Conservation (phyloP, 495 filamentous ascomycete genomes). For the Achaetomiella virescens region DNA sequence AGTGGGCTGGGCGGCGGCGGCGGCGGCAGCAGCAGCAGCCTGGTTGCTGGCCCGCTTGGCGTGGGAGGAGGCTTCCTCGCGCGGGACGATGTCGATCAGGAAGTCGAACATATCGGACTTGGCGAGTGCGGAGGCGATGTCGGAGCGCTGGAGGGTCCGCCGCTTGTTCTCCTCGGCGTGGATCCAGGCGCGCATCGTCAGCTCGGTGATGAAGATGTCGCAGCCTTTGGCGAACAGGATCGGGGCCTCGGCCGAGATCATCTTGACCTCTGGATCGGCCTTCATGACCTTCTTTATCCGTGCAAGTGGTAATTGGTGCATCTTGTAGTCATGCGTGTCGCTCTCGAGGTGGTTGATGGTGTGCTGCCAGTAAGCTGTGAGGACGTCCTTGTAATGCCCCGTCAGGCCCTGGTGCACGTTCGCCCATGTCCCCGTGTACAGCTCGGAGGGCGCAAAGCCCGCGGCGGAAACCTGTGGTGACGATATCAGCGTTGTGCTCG, state of each 20-base stretch:
- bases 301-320: conserved; percentile 90
- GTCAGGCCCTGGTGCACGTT: conserved; percentile 96
- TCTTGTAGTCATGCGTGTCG: conserved; percentile 95
- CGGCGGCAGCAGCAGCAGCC: no score
- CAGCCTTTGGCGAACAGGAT: conserved; percentile 98
- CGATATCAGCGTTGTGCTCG: conserved; percentile 7
- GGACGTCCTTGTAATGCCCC: conserved; percentile 89
- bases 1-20: conserved; percentile 44
- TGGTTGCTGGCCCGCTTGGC: conserved; percentile 57
- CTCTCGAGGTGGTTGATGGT: conserved; percentile 90
- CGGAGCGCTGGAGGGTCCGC: conserved; percentile 87
- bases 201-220: conserved; percentile 98
- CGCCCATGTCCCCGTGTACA: conserved; percentile 91
- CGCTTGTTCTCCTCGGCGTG: conserved; percentile 99
- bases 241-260: conserved; percentile 97
- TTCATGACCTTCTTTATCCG: conserved; percentile 99
- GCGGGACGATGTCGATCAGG: conserved; percentile 95
- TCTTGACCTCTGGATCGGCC: conserved; percentile 97
- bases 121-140: conserved; percentile 89
- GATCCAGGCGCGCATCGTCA: conserved; percentile 99
- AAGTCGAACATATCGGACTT: conserved; percentile 99
- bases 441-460: conserved; percentile 77
- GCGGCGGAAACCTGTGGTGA: conserved; percentile 45
- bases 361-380: conserved; percentile 98
- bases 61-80: conserved; percentile 84